A percentile compares a stretch with the other conserved stretches of the same genome.
These are phyloP conservation scores for Mycosphaerelloides madeirae DNA, from an alignment of 2,329 filamentous ascomycete species.

Conservation along the genomic window DNA sequence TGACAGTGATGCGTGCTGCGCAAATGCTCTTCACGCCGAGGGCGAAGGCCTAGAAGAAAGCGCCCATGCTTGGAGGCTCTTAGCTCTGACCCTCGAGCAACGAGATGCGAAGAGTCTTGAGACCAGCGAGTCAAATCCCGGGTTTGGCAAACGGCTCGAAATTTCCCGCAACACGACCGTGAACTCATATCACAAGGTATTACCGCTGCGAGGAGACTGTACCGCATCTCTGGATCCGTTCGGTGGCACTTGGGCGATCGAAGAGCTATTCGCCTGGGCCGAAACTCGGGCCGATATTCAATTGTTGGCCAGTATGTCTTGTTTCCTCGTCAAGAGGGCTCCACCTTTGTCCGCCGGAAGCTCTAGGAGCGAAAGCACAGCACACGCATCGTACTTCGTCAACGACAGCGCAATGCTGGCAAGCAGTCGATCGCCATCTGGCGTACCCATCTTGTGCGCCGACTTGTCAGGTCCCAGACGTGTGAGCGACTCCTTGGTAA, in stretches of 20 bases:
- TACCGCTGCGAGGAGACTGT: background rate
- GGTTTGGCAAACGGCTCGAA: slow-evolving; percentile 36
- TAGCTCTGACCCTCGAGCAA: slow-evolving; percentile 70
- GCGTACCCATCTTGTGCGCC: slow-evolving; percentile 14
- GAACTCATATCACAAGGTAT: slow-evolving; percentile 1
- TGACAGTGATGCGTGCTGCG: slow-evolving; percentile 66
- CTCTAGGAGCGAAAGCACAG: no score
- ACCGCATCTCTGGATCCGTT: slow-evolving; percentile 40
- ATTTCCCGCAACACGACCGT: slow-evolving; percentile 11
- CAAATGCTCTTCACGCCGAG: slow-evolving; percentile 75
- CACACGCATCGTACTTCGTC: no score
- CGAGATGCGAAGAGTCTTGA: slow-evolving; percentile 36
- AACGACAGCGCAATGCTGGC: no score
- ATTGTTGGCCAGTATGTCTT: slow-evolving; percentile 62
- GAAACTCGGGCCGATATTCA: slow-evolving; percentile 58
- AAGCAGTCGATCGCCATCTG: background rate
- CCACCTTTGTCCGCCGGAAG: no score
- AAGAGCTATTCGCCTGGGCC: slow-evolving; percentile 55
- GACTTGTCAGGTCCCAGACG: slow-evolving; percentile 1
- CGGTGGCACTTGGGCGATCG: slow-evolving; percentile 52
- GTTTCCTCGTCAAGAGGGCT: slow-evolving; percentile 41
- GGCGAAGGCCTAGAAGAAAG: slow-evolving; percentile 66
- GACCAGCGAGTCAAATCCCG: background rate
- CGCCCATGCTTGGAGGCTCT: slow-evolving; percentile 77
- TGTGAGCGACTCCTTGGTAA: background rate